Evolutionary conservation across 2,329 filamentous ascomycete genomes (phyloP), one percentile per base, ranked within the genome.

Genomic region (Sclerotinia spermophila): DNA sequence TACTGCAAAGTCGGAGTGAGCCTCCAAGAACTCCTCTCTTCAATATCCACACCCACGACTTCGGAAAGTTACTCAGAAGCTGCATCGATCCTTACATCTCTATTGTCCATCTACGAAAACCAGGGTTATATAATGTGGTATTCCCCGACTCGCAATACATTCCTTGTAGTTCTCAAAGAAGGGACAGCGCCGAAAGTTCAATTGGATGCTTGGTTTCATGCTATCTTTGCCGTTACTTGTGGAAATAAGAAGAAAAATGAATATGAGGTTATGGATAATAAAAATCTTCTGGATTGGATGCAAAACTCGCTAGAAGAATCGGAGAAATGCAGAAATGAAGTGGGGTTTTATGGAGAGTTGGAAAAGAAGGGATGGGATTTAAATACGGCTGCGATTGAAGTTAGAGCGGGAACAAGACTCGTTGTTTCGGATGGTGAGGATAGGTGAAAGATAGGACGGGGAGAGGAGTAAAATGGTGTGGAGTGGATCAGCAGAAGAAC

Each of bases 61-160:
- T 8, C 45, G 0, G 74, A 73, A n/a, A 75, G 74, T 59, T 72
- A 72, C 1, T 2, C 38, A 40, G 61, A 65, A 78, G 82, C 72
- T 2, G 1, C n/a, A 5, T 13, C 30, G 33, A 13, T 24, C 13
- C 21, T 27, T 13, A 73, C 76, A 33, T 53, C 55, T 17, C 78
- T 90, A n/a, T 73, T 86, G n/a, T 73, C 81, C 3, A 71, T 87
- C 5, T 91, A 86, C 79, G 73, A 79, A 5, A 72, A 82, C 2
- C 83, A 87, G 71, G 78, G 81, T 30, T 92, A 92, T 77, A 82
- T 93, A 38, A 82, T 94, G 73, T 89, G 86, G 82, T 84, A 85
- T 67, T 82, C 84, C 74, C 78, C 78, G 55, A 78, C 75, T 35
- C 81, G 80, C 10, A 81, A 83, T 71, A 84, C 81, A 51, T 83